phyloP scores from a whole-genome alignment of 2,329 filamentous ascomycete species.

The Balansia obtecta region DNA sequence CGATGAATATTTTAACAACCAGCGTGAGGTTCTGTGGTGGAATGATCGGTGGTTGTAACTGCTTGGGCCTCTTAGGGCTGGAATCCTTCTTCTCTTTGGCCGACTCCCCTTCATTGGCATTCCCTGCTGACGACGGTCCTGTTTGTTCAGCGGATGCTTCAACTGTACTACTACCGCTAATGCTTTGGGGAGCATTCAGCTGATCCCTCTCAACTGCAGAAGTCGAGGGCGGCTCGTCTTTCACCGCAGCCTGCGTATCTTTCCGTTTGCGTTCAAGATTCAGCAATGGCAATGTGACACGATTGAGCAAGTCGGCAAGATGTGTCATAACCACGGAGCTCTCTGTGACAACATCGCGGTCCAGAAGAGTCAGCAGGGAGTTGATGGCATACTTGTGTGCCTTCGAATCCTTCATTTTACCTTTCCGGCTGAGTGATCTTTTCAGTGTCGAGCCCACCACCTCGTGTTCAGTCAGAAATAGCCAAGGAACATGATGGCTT shows the following conservation, averaged over 20 bases:
- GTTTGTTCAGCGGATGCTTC: conserved; percentile 15
- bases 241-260: conserved; percentile 24
- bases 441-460: conserved; percentile 61
- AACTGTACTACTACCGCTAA: conserved; percentile 7
- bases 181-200: not conserved
- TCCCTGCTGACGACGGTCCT: conserved; percentile 13
- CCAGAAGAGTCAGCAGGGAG: conserved; percentile 73
- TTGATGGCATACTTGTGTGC: conserved; percentile 86
- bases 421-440: conserved; percentile 65
- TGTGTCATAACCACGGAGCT: conserved; percentile 96
- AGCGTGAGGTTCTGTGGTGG: conserved; percentile 81
- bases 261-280: conserved; percentile 54
- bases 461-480: conserved; percentile 94
- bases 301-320: conserved; percentile 73
- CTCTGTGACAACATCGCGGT: conserved; percentile 92
- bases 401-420: conserved; percentile 76
- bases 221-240: conserved; percentile 11
- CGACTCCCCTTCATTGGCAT: conserved; percentile 15
- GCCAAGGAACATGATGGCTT: conserved; percentile 76
- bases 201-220: conserved; percentile 12
- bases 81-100: conserved; percentile 28
- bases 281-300: conserved; percentile 77
- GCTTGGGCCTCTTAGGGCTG: conserved; percentile 37
- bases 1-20: conserved; percentile 93
- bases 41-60: conserved; percentile 69